These are phyloP conservation scores for Datisca glomerata DNA, from an alignment of 306 rosid genomes.

Conservation along the genomic window DNA sequence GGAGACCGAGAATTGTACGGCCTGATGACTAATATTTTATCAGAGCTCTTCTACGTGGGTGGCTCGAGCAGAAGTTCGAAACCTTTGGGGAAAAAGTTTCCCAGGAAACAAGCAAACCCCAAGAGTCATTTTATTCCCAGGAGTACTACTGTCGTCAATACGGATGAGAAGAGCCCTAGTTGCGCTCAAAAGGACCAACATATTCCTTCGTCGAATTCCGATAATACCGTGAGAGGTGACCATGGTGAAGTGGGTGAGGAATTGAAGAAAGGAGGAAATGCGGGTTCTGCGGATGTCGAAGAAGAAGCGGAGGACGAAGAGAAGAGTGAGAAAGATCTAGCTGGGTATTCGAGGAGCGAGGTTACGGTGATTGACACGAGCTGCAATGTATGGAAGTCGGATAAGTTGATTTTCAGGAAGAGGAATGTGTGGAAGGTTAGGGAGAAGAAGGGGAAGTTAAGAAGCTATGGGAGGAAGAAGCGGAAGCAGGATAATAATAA, in stretches of 20 bases:
- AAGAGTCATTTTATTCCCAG: constrained; percentile 31
- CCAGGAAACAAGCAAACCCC: constrained; percentile 73
- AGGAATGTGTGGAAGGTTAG: constrained; percentile 70
- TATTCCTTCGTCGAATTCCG: constrained; percentile 15
- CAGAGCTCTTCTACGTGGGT: constrained; percentile 59
- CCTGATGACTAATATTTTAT: constrained; percentile 34
- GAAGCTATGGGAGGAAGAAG: constrained; percentile 46
- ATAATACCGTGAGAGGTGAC: constrained; percentile 6
- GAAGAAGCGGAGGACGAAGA: constrained; percentile 21
- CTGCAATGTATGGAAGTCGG: constrained; percentile 55
- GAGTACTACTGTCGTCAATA: neutral
- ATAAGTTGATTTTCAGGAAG: constrained; percentile 64
- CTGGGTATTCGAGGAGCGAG: constrained; percentile 74
- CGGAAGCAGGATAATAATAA: constrained; percentile 15
- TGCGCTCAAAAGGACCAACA: constrained; percentile 11
- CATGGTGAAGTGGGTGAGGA: neutral
- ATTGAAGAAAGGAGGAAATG: neutral
- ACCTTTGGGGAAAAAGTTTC: constrained; percentile 34
- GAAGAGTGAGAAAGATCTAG: constrained; percentile 34
- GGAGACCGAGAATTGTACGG: constrained; percentile 12
- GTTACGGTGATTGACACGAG: constrained; percentile 92
- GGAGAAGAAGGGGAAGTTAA: constrained; percentile 53
- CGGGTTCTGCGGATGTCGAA: constrained; percentile 8
- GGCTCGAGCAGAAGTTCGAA: constrained; percentile 24
- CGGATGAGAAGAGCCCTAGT: constrained; percentile 11